Percentiles rank a stretch among this genome's conserved stretches.
These are phyloP conservation scores for Lachnellula occidentalis DNA, from an alignment of 2,329 filamentous ascomycete species.

Conservation along the genomic window DNA sequence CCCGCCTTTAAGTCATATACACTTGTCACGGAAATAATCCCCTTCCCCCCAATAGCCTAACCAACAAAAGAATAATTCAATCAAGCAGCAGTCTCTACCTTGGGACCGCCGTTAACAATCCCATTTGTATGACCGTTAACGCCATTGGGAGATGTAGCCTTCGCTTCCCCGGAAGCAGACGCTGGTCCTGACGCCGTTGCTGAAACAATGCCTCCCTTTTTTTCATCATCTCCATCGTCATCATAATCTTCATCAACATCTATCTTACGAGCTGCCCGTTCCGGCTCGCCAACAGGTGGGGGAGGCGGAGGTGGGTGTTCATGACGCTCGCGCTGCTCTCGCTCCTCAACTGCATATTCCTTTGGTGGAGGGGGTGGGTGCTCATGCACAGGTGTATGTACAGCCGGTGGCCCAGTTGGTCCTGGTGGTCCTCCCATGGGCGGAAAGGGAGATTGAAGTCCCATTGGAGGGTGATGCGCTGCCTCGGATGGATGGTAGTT, in stretches of 20 bases:
- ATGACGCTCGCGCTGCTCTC: conserved; percentile 35
- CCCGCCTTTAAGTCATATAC: neutral
- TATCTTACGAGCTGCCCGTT: conserved; percentile 83
- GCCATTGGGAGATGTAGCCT: conserved; percentile 44
- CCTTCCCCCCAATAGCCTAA: neutral
- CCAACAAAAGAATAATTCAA: neutral
- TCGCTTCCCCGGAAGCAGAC: conserved; percentile 39
- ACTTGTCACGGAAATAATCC: neutral
- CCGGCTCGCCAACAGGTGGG: conserved; percentile 63
- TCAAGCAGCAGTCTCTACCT: conserved; percentile 24
- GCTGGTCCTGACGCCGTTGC: conserved; percentile 41
- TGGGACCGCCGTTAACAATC: conserved; percentile 27
- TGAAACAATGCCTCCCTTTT: conserved; percentile 50
- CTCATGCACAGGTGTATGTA: conserved; percentile 40
- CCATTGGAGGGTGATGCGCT: conserved; percentile 73
- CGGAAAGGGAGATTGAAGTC: conserved; percentile 50
- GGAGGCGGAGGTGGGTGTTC: conserved; percentile 36
- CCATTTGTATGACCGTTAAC: conserved; percentile 31
- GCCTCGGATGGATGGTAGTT: conserved; percentile 89
- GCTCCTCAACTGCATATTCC: conserved; percentile 53
- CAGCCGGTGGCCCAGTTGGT: conserved; percentile 33
- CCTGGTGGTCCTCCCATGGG: conserved; percentile 49
- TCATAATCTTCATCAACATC: conserved; percentile 98
- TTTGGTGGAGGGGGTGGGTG: conserved; percentile 41
- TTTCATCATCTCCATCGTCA: conserved; percentile 84